Evolutionary conservation across 495 filamentous ascomycete species (phyloP), one percentile per base, ranked within the genome.

Genomic region (Penicillium manginii): DNA sequence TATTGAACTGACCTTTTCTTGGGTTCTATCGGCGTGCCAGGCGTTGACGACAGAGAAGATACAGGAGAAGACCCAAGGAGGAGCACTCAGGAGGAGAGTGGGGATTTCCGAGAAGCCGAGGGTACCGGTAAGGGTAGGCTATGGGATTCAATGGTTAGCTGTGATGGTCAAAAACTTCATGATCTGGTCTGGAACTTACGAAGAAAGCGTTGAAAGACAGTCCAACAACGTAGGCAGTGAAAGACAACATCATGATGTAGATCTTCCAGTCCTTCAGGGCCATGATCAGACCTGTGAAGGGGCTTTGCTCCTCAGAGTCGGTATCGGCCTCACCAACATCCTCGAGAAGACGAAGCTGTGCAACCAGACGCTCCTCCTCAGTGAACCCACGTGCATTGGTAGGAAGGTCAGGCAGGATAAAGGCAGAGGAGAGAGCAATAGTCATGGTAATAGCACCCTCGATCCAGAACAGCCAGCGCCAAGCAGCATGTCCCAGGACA

Each of bases 321-420:
- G 80, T 71, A 69, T 93, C 89, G 52, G 88, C 88, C 65, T 88
- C 79, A 14, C 91, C 91, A 49, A 91, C 86, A 68, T 96, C 91
- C 64, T 90, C 87, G 50, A 87, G 75, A n/a, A 92, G 73, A 8
- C 90, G 76, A 75, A 86, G 89, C 51, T 84, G 73, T 14, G 88
- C 89, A 9, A 92, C 75, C 1, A 83, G 77, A 15, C 78, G 79
- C 68, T 92, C 88, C 62, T 88, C 81, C 54, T 88, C 81, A 9
- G 81, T 88, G 42, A 92, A 76, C 78, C 89, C 90, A 5, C 70
- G 72, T 0, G 88, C 89, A 50, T 89, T 92, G 37, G 83, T 76
- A 22, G 90, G 90, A 56, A 91, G 87, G 69, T 93, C 87, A 2
- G 90, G 90, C 18, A 93, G 70, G 29, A 90, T 75, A 55, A 88